Base-by-base conservation (phyloP, 257 asterid genomes). In the Catharanthus roseus region DNA sequence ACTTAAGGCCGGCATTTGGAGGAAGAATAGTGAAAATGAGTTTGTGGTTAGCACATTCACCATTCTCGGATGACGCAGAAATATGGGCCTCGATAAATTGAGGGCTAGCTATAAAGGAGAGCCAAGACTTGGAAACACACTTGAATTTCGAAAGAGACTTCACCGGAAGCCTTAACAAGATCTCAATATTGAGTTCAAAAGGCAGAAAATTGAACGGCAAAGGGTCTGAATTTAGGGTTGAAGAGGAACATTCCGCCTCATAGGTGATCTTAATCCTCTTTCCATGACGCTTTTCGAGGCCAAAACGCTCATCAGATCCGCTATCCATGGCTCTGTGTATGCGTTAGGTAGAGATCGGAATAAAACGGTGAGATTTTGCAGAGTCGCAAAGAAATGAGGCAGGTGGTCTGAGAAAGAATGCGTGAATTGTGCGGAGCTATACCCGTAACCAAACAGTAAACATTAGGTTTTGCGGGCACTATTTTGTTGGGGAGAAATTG, bases 161-260 rank as follows among this genome's bases (percentile, higher is more conserved):
- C 53, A 74, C 85, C 4, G 82, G 85, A 18, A 81, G 75, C 45
- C 82, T 78, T 70, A 53, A 69, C 50, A 81, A 74, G 49, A 81
- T 72, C 50, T 83, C 84, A 0, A 28, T 67, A 21, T 74, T 65
- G 42, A 79, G 72, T 55, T 77, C 84, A 42, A 19, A 49, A 0
- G 67, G 72, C 18, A 53, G 78, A 67, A 34, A 38, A 51, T 61
- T 18, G 26, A 61, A 61, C 0, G 45, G 45, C 9, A 61, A 61
- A 31, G 6, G 45, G 26, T 33, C 44, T 15, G 44, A 31, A 61
- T 7, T 11, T 33, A 24, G 44, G 67, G 45, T 33, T 33, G 16
- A 4, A 33, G 67, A 18, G 45, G 39, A 38, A 33, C 45, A n/a
- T 7, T 39, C 19, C 53, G n/a, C n/a, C 7, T 65, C n/a, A 3